Evolutionary conservation across 495 filamentous ascomycete species (phyloP).

Genomic region (Lepidopterella palustris): DNA sequence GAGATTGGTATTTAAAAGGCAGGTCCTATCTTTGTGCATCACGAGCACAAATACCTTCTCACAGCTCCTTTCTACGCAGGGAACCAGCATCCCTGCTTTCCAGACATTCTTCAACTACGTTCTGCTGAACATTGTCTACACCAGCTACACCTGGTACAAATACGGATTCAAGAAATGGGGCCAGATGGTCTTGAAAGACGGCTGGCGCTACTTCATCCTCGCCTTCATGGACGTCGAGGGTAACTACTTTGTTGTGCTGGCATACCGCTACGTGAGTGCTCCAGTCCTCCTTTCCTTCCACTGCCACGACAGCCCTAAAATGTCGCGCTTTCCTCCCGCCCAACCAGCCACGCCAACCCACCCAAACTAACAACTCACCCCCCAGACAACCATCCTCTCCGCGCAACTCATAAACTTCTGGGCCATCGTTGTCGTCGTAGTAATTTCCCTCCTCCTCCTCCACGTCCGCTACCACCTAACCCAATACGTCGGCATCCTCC

Average conservation of each 20-base stretch:
- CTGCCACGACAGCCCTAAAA: background rate
- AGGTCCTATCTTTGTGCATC: constrained; percentile 80
- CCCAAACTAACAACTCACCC: background rate
- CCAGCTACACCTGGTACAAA: constrained; percentile 70
- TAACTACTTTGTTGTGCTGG: constrained; percentile 95
- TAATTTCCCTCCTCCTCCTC: constrained; percentile 74
- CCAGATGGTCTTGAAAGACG: constrained; percentile 55
- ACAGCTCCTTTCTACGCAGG: constrained; percentile 56
- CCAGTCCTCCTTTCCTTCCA: background rate
- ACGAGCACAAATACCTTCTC: constrained; percentile 86
- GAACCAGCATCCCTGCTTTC: constrained; percentile 89
- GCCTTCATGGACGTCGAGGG: constrained; percentile 91
- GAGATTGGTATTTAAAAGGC: constrained; percentile 42
- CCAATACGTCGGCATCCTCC: constrained; percentile 77
- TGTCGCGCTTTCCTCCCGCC: background rate
- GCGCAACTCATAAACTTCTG: constrained; percentile 98
- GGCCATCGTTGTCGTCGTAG: constrained; percentile 89
- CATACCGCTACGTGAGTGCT: constrained; percentile 62
- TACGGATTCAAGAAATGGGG: constrained; percentile 71
- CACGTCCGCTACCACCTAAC: constrained; percentile 79
- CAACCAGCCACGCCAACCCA: background rate
- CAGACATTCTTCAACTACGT: constrained; percentile 94
- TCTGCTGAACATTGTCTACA: constrained; percentile 75
- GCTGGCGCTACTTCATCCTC: constrained; percentile 93
- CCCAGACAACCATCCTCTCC: constrained; percentile 68